These are phyloP conservation scores for Vitis labrusca DNA, from an alignment of 164 flowering plant species.

Conservation along the genomic window DNA sequence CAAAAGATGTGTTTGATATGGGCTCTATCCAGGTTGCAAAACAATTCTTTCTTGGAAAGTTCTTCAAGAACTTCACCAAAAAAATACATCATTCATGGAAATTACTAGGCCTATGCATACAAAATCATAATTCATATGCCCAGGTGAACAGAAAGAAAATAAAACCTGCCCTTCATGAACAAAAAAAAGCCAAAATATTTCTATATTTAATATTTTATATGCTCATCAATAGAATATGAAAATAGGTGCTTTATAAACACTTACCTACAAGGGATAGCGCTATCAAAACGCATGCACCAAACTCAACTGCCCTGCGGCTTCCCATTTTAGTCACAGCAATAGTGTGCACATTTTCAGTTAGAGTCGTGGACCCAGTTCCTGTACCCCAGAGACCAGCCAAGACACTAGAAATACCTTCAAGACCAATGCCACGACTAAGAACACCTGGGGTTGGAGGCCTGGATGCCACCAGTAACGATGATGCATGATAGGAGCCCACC, in stretches of 20 bases:
- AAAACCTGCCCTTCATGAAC: background rate
- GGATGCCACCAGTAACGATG: constrained; percentile 92
- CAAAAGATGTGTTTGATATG: background rate
- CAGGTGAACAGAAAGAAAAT: background rate
- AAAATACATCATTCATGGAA: too few relatives aligned
- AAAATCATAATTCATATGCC: background rate
- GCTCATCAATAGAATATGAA: background rate
- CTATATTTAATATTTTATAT: background rate
- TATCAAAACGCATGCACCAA: constrained; percentile 83
- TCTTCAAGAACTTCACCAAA: too few relatives aligned
- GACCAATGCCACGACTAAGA: constrained; percentile 90
- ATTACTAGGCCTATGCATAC: background rate
- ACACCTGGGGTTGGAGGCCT: constrained; percentile 97
- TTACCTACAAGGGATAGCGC: constrained; percentile 85
- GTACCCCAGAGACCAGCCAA: constrained; percentile 99
- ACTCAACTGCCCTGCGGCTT: constrained; percentile 90
- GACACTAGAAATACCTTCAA: constrained; percentile 87
- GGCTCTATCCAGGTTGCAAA: background rate
- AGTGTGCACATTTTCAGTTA: constrained; percentile 98
- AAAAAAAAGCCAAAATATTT: background rate
- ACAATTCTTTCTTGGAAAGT: background rate
- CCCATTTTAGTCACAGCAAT: constrained; percentile 99
- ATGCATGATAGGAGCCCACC: constrained; percentile 99
- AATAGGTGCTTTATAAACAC: constrained; percentile 11
- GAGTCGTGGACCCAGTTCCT: constrained; percentile 91